Conservation (phyloP, 768 basidiomycete species). For the Coprinopsis cinerea region DNA sequence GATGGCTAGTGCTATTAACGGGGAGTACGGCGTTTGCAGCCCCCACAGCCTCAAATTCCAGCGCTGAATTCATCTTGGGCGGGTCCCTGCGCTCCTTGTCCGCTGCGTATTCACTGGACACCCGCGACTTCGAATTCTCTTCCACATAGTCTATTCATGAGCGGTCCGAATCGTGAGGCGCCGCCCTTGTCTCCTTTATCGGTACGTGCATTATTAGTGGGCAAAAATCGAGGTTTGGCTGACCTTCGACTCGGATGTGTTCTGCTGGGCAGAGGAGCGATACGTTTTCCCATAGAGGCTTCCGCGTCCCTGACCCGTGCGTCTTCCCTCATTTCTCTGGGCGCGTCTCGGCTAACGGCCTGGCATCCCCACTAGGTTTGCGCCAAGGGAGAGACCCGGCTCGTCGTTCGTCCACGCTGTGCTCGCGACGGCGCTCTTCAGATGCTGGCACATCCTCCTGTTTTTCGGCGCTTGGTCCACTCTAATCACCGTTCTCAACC, state of each 20-base stretch:
- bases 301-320: constrained; percentile 35
- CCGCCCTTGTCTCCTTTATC: too few species aligned
- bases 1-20: too few species aligned
- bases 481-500: constrained; percentile 46
- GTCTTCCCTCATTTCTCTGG: constrained; percentile 11
- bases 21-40: too few species aligned
- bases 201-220: too few species aligned
- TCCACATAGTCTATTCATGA: too few species aligned
- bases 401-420: constrained; percentile 36
- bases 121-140: too few species aligned
- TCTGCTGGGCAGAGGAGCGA: constrained; percentile 20
- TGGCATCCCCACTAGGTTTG: constrained; percentile 25
- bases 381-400: constrained; percentile 30
- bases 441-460: constrained; percentile 64
- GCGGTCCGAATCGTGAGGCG: too few species aligned
- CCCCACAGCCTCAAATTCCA: too few species aligned
- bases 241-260: not conserved
- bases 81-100: too few species aligned
- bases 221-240: too few species aligned
- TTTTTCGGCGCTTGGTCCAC: constrained; percentile 63
- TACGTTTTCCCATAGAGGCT: constrained; percentile 27
- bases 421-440: constrained; percentile 39
- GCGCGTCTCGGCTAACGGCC: not conserved
- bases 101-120: too few species aligned
- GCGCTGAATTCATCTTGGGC: too few species aligned